Evolutionary conservation across 1,284 basidiomycete genomes (phyloP).

Genomic region (Flammula alnicola): DNA sequence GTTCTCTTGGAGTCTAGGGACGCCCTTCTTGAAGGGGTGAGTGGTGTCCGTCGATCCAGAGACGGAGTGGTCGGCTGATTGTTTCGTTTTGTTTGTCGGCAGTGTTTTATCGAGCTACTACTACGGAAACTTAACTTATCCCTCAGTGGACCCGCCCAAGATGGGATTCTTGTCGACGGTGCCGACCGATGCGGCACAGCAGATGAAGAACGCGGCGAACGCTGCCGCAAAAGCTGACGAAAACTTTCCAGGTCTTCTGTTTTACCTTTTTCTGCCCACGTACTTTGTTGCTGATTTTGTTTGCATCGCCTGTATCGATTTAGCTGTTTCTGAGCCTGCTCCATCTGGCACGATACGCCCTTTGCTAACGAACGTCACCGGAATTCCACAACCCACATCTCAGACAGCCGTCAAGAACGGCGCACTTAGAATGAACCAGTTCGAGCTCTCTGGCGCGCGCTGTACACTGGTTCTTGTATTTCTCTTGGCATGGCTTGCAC

Average conservation of each 20-base stretch:
- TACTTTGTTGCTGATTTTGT: not conserved
- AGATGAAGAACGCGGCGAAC: conserved; percentile 43
- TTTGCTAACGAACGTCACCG: conserved; percentile 22
- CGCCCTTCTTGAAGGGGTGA: conserved; percentile 57
- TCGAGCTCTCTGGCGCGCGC: too few species aligned
- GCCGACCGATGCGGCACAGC: conserved; percentile 50
- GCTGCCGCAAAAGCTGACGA: conserved; percentile 39
- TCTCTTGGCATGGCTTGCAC: too few species aligned
- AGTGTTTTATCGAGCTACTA: conserved; percentile 62
- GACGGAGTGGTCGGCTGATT: not conserved
- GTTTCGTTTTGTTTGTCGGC: too few species aligned
- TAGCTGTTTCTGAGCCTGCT: conserved; percentile 33
- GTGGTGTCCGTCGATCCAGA: conserved; percentile 19
- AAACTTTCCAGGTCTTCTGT: conserved; percentile 52
- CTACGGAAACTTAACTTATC: conserved; percentile 68
- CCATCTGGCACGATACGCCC: conserved; percentile 31
- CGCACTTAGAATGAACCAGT: too few species aligned
- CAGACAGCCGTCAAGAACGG: too few species aligned
- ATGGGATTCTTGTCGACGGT: conserved; percentile 74
- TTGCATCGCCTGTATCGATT: not conserved
- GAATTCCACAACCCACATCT: too few species aligned
- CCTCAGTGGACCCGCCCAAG: conserved; percentile 66
- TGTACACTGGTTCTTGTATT: too few species aligned
- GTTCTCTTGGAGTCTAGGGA: conserved; percentile 60
- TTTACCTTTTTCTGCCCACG: not conserved